Evolutionary conservation across 2,329 filamentous ascomycete genomes (phyloP).

Genomic region (Claviceps paspali): DNA sequence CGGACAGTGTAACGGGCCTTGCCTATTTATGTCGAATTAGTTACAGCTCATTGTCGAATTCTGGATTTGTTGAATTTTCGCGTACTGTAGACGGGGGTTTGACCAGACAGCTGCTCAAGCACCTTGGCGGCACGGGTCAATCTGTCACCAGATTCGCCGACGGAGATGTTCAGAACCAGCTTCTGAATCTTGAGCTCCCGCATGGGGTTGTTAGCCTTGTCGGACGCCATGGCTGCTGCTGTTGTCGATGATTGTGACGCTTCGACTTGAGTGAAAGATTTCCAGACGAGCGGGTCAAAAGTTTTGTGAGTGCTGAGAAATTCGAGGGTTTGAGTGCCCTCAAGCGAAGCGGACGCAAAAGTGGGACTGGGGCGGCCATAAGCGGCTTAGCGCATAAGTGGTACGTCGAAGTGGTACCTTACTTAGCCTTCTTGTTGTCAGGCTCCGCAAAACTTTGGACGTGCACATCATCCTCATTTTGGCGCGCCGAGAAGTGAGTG

Average conservation of each 20-base stretch:
- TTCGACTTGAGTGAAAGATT: slow-evolving; percentile 13
- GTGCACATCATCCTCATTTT: slow-evolving; percentile 21
- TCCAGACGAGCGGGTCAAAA: slow-evolving; percentile 11
- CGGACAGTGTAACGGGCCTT: slow-evolving; percentile 99
- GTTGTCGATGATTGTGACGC: slow-evolving; percentile 20
- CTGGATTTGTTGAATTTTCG: background rate
- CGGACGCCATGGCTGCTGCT: slow-evolving; percentile 38
- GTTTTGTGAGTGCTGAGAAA: slow-evolving; percentile 23
- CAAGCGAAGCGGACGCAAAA: slow-evolving; percentile 13
- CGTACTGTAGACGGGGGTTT: slow-evolving; percentile 98
- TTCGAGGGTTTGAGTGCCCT: slow-evolving; percentile 28
- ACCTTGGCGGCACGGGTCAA: slow-evolving; percentile 99
- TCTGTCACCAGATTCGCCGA: slow-evolving; percentile 99
- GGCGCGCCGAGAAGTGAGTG: slow-evolving; percentile 27
- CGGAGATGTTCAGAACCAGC: slow-evolving; percentile 98
- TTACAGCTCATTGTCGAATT: slow-evolving; percentile 3
- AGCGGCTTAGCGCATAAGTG: slow-evolving; percentile 12
- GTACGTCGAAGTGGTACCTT: slow-evolving; percentile 19
- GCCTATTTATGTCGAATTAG: slow-evolving; percentile 36
- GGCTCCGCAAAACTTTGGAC: slow-evolving; percentile 30
- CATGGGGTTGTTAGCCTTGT: slow-evolving; percentile 96
- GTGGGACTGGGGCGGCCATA: slow-evolving; percentile 8
- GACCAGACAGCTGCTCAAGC: slow-evolving; percentile 97
- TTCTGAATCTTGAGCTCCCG: slow-evolving; percentile 99
- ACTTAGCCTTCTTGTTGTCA: slow-evolving; percentile 23